phyloP scores from a whole-genome alignment of 75 land plant genomes.

The Ceratopteris richardii region DNA sequence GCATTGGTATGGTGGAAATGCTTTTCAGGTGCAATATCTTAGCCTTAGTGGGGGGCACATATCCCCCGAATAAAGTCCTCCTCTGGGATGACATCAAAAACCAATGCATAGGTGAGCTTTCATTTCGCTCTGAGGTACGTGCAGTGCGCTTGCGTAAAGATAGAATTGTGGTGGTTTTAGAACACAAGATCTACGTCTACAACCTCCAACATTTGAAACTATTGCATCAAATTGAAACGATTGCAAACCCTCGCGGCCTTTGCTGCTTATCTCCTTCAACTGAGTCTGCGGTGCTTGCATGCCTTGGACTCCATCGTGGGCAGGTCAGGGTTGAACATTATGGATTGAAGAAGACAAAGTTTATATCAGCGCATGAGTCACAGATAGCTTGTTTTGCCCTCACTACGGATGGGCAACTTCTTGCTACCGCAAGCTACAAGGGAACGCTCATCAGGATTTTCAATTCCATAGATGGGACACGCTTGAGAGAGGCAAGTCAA shows the following conservation, averaged over 20 bases:
- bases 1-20: conserved; percentile 84
- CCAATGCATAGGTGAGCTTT: conserved; percentile 79
- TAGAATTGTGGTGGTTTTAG: conserved; percentile 68
- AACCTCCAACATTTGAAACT: conserved; percentile 63
- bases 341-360: conserved; percentile 56
- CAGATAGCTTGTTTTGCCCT: conserved; percentile 57
- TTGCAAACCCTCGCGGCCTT: conserved; percentile 73
- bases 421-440: conserved; percentile 87
- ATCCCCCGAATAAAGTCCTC: conserved; percentile 73
- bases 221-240: conserved; percentile 67
- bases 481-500: conserved; percentile 68
- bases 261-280: conserved; percentile 63
- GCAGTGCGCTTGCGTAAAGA: conserved; percentile 47
- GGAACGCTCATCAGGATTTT: conserved; percentile 83
- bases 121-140: conserved; percentile 74
- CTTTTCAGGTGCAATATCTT: conserved; percentile 69
- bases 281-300: conserved; percentile 62
- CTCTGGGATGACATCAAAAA: conserved; percentile 85
- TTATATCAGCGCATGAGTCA: conserved; percentile 72
- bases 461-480: conserved; percentile 83
- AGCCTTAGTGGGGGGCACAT: conserved; percentile 69
- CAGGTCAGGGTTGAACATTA: no score
- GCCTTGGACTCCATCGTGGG: conserved; percentile 71
- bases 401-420: conserved; percentile 64
- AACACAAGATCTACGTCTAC: conserved; percentile 85